These are phyloP conservation scores for Neocallimastix lanati DNA, from an alignment of 192 early-diverging fungal genomes.

Conservation along the genomic window DNA sequence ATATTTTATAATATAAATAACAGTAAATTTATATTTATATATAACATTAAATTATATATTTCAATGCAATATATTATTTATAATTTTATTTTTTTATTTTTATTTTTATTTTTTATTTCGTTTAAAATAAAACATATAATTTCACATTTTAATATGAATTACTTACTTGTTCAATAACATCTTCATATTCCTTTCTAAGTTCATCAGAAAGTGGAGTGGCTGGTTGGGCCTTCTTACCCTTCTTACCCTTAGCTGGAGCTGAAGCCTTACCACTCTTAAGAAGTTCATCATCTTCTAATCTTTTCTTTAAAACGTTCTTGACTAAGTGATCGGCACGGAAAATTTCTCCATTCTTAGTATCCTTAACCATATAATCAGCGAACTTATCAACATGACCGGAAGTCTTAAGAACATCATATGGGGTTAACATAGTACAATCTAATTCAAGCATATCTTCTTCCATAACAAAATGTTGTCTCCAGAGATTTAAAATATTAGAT, in stretches of 20 bases:
- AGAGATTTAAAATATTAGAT: constrained; percentile 70
- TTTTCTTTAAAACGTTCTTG: constrained; percentile 75
- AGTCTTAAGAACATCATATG: constrained; percentile 82
- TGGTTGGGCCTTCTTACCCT: constrained; percentile 14
- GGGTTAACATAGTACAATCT: constrained; percentile 95
- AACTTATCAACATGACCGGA: constrained; percentile 99
- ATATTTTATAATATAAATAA: no score
- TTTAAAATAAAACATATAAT: no score
- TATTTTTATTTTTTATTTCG: no score
- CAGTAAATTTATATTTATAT: no score
- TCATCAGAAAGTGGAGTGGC: constrained; percentile 35
- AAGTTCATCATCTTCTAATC: constrained; percentile 64
- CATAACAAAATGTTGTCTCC: constrained; percentile 93
- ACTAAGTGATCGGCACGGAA: constrained; percentile 95
- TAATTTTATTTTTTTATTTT: no score
- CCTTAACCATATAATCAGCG: constrained; percentile 95
- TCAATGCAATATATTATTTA: no score
- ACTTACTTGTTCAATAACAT: constrained; percentile 63
- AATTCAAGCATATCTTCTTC: constrained; percentile 99
- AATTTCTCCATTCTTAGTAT: constrained; percentile 77
- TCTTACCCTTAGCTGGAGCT: constrained; percentile 9
- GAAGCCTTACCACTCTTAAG: constrained; percentile 5
- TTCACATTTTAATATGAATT: no score
- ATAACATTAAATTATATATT: no score
- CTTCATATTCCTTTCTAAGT: constrained; percentile 51